Evolutionary conservation across 352 stramenopile genomes (phyloP).

Genomic region (Pythium brachiatum): DNA sequence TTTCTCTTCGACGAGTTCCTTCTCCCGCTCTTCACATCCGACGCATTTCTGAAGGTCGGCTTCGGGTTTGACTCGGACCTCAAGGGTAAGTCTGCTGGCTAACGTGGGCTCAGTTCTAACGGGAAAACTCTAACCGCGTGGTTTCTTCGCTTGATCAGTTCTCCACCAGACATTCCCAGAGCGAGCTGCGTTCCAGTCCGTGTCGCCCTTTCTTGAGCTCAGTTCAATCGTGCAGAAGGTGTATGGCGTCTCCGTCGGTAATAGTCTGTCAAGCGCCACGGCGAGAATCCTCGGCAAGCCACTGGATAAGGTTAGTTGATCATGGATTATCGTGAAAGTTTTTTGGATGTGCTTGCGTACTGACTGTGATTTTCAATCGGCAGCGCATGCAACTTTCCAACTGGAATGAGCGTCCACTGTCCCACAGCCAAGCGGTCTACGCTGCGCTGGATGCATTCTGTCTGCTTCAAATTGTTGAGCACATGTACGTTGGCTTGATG

Average conservation of each 20-base stretch:
- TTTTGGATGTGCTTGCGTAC: background rate
- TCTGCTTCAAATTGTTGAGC: constrained; percentile 49
- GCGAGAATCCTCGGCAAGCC: constrained; percentile 47
- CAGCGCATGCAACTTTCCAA: constrained; percentile 74
- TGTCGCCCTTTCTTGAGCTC: constrained; percentile 55
- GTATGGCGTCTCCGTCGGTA: constrained; percentile 30
- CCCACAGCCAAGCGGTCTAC: constrained; percentile 45
- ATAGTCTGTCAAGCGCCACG: constrained; percentile 44
- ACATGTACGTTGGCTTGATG: constrained; percentile 34
- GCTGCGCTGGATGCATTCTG: constrained; percentile 63
- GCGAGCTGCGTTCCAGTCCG: constrained; percentile 30
- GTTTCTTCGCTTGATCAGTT: constrained; percentile 14
- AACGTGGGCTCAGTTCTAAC: too few relatives aligned
- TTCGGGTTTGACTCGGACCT: constrained; percentile 72
- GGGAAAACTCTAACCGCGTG: too few relatives aligned
- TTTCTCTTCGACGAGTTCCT: constrained; percentile 53
- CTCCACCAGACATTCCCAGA: constrained; percentile 69
- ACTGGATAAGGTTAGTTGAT: constrained; percentile 49
- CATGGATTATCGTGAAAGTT: too few relatives aligned
- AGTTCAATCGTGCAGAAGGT: constrained; percentile 27
- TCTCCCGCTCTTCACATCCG: constrained; percentile 33
- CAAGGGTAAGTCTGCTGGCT: constrained; percentile 36
- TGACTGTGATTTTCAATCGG: background rate
- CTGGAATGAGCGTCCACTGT: constrained; percentile 60
- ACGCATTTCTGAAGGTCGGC: constrained; percentile 45